Base-by-base conservation (phyloP, 2,329 filamentous ascomycete species). In the Lachnellula arida region DNA sequence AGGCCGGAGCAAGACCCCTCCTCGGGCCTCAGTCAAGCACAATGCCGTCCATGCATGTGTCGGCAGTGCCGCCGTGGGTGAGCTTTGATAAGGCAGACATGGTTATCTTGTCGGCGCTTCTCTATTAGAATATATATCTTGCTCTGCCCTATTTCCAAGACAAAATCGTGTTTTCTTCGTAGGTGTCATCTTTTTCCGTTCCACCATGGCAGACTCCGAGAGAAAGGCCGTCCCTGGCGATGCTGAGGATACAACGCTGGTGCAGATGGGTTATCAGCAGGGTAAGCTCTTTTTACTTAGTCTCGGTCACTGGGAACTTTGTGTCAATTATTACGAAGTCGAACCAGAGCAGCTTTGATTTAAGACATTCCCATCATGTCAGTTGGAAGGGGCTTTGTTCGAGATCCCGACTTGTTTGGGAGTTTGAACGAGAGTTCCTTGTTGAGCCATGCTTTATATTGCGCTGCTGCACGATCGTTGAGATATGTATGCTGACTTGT, bases 231-330 rank as follows among this genome's bases (percentile, higher is more conserved):
- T 55, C 22, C 39, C 53, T 32, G 15, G 40, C 43, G 52, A 65
- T 60, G 57, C 58, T 12, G 60, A 62, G 55, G 63, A 64, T 56
- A 58, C 55, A 25, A 58, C 58, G 34, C 48, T 64, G 44, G 59
- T 64, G 43, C 54, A 56, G 35, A 58, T 66, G 56, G 64, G 63
- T 23, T 66, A 66, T 54, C 57, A 64, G 51, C 63, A 54, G 23
- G 60, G 64, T 65, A 56, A 19, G 63, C 55, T 42, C 2, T 15
- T 42, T 50, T 6, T 23, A 44, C 7, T 50, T 15, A 7, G 11
- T 46, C 32, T 53, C 25, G 14, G n/a, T 7, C n/a, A 17, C 15
- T 15, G 15, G 14, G 37, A 17, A 50, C 25, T 12, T 25, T 32
- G 28, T 35, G 19, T 22, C 22, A 6, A 11, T 25, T 25, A 12